A percentile compares a stretch with the other conserved stretches of the same genome.
phyloP scores from a whole-genome alignment of 1,284 basidiomycete genomes.

The Malassezia pachydermatis region DNA sequence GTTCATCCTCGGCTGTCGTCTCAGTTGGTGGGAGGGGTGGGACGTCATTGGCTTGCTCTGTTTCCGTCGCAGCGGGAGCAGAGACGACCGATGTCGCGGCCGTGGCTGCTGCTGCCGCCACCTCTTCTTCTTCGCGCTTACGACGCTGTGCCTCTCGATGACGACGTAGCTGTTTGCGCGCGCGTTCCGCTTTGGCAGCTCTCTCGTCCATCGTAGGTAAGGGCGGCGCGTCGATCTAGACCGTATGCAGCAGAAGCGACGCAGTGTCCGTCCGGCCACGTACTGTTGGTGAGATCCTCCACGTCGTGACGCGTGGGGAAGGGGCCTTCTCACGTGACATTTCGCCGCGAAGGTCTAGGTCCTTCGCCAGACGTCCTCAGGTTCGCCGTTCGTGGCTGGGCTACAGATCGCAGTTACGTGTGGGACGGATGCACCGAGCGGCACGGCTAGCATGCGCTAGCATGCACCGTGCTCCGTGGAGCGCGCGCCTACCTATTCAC shows the following conservation, averaged over 20 bases:
- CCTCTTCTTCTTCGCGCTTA: constrained; percentile 9
- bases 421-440: constrained; percentile 3
- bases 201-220: constrained; percentile 19
- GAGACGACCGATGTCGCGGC: no score
- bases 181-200: constrained; percentile 17
- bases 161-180: constrained; percentile 15
- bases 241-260: no score
- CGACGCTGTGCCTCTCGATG: constrained; percentile 15
- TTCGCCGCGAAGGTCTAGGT: no score
- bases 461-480: neutral
- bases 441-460: neutral
- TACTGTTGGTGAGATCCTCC: neutral
- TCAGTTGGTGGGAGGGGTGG: neutral
- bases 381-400: no score
- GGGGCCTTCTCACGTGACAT: neutral
- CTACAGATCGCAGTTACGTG: neutral
- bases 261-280: no score
- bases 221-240: no score
- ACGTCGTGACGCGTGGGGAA: neutral
- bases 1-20: neutral
- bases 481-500: neutral
- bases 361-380: no score
- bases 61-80: neutral
- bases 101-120: no score
- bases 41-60: neutral